Evolutionary conservation across 2,329 filamentous ascomycete species (phyloP).

Genomic region (Purpureocillium takamizusanense): DNA sequence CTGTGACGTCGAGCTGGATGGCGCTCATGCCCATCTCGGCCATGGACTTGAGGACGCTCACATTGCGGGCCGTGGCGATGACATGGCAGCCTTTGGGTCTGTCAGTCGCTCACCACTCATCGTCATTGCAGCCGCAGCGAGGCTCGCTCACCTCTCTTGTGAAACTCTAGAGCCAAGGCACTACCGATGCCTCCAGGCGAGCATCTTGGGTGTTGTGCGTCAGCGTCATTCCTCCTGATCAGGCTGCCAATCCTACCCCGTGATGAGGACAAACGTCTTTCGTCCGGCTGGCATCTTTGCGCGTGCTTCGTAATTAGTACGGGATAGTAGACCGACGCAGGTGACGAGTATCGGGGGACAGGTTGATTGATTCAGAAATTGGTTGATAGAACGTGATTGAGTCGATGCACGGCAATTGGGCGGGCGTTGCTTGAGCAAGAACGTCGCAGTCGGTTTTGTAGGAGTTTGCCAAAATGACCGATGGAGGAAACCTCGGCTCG

Average conservation of each 20-base stretch:
- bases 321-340: no score
- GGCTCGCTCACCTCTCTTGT: slow-evolving; percentile 32
- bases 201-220: slow-evolving; percentile 34
- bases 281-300: slow-evolving; percentile 10
- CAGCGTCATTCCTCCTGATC: no score
- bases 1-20: slow-evolving; percentile 44
- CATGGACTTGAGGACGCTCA: slow-evolving; percentile 36
- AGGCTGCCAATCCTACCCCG: no score
- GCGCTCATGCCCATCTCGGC: slow-evolving; percentile 37
- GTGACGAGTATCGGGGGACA: no score
- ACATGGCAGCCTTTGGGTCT: slow-evolving; percentile 30
- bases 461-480: no score
- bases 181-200: slow-evolving; percentile 51
- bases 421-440: no score
- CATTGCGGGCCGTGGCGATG: slow-evolving; percentile 46
- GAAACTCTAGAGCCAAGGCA: slow-evolving; percentile 43
- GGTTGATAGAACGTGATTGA: no score
- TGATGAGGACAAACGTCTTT: slow-evolving; percentile 39
- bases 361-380: no score
- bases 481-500: no score
- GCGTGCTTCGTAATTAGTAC: background rate
- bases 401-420: no score
- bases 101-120: background rate
- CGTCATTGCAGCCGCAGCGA: background rate
- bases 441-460: no score